A percentile compares a stretch with the other conserved stretches of the same genome.
These are phyloP conservation scores for Pseudisothecium myosuroides DNA, from an alignment of 225 moss, liverwort and hornwort genomes.

Conservation along the genomic window DNA sequence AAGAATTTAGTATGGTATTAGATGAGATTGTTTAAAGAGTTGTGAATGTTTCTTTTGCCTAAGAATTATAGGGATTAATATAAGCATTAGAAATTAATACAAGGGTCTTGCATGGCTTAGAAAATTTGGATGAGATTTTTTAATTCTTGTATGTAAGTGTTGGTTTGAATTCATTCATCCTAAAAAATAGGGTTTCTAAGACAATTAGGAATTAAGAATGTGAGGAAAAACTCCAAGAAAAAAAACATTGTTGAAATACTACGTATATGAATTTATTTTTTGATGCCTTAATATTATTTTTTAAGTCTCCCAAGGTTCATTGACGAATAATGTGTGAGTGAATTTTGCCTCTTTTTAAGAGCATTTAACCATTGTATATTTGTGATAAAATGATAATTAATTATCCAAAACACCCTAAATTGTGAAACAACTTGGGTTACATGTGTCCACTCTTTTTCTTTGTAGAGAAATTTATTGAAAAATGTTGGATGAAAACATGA, in stretches of 20 bases:
- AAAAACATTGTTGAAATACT: neutral
- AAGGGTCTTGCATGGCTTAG: neutral
- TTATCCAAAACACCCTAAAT: rapidly evolving
- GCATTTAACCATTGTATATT: neutral
- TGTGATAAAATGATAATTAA: neutral
- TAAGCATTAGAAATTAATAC: too few relatives aligned
- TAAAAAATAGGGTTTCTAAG: rapidly evolving
- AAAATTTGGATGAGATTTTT: neutral
- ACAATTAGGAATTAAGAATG: neutral
- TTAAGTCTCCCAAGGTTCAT: neutral
- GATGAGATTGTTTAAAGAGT: neutral
- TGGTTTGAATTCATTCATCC: neutral
- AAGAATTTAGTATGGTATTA: neutral
- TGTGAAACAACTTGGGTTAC: too few relatives aligned
- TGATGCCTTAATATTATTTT: neutral
- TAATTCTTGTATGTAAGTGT: neutral
- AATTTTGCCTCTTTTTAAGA: neutral
- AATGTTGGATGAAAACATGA: neutral
- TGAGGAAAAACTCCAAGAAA: neutral
- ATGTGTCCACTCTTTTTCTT: neutral
- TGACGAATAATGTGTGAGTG: neutral
- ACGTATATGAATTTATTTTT: neutral
- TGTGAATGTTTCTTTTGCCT: rapidly evolving
- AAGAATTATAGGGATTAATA: neutral
- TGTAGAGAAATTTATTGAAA: neutral